Evolutionary conservation across 1,139 yeast genomes (phyloP), one percentile per base, ranked within the genome.

Genomic region (Taphrina populina): DNA sequence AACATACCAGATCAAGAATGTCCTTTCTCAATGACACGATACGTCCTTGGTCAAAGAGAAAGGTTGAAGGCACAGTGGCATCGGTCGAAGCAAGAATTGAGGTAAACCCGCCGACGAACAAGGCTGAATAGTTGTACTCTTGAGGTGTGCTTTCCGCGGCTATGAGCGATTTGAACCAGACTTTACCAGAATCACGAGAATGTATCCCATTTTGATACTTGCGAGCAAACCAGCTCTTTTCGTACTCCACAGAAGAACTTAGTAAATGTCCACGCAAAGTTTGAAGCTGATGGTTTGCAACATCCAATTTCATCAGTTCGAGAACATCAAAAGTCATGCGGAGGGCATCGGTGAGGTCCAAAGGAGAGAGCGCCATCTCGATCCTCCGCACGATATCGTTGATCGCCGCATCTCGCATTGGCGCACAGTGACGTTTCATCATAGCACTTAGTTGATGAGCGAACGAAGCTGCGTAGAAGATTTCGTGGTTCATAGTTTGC

Each of bases 361-460:
- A 15, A 13, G 49, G 27, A 5, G 56, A 26, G 15, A 21, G 24
- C 13, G 74, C 67, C 10, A 82, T 79, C 19, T 82, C 76, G 61
- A 74, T 72, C 29, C 74, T 73, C n/a, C 70, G 67, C 60, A 79
- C 79, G 94, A 90, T 87, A 64, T 83, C 86, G 64, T 83, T 86
- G 40, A 88, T 95, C 88, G 95, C 84, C 46, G 80, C 74, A 70
- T 88, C 96, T 65, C 97, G 78, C 95, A 88, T 88, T 59, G 97
- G 97, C 8, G 96, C 96, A 71, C 96, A 88, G 68, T 84, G 94
- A 58, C 81, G 77, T 69, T 85, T 84, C 71, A 87, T 82, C 33
- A 84, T 81, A 27, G 76, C 72, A 10, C 85, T 79, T 34, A 86
- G 74, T 86, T 92, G 84, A 57, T 73, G 73, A n/a, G 88, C 78